Conservation (phyloP, 2,329 filamentous ascomycete genomes). For the Aspergillus caelatus region DNA sequence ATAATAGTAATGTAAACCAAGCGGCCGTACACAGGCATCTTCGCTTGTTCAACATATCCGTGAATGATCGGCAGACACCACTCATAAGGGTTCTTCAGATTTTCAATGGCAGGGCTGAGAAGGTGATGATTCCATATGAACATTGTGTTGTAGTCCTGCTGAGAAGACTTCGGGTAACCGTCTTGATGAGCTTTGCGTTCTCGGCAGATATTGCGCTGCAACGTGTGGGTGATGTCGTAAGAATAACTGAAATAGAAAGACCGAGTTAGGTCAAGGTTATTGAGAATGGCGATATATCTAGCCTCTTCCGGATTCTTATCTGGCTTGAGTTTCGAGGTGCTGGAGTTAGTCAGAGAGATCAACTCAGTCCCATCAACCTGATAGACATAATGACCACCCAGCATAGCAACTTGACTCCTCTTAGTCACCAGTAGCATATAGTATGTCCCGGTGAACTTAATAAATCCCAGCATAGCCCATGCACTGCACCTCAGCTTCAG, state of each 20-base stretch:
- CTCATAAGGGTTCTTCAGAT: constrained; percentile 80
- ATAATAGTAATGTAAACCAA: constrained; percentile 92
- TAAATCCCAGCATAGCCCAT: constrained; percentile 94
- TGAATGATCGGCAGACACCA: constrained; percentile 97
- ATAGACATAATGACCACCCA: constrained; percentile 94
- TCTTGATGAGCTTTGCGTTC: constrained; percentile 73
- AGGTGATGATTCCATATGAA: constrained; percentile 98
- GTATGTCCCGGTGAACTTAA: constrained; percentile 91
- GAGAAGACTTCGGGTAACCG: constrained; percentile 63
- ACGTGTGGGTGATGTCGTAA: constrained; percentile 88
- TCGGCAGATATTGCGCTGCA: constrained; percentile 87
- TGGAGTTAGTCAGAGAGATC: constrained; percentile 77
- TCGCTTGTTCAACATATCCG: constrained; percentile 91
- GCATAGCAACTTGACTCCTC: constrained; percentile 91
- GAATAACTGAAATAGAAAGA: constrained; percentile 99
- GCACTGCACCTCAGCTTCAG: constrained; percentile 86
- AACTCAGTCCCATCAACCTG: constrained; percentile 93
- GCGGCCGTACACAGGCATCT: constrained; percentile 81
- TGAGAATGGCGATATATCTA: constrained; percentile 83
- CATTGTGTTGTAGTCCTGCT: constrained; percentile 90
- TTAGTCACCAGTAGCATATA: constrained; percentile 98
- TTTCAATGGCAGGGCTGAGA: constrained; percentile 70
- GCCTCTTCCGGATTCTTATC: constrained; percentile 87
- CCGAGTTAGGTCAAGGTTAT: constrained; percentile 84
- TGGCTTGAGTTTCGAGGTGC: constrained; percentile 68